phyloP scores from a whole-genome alignment of 768 basidiomycete genomes.

The Boletus subcaerulescens region DNA sequence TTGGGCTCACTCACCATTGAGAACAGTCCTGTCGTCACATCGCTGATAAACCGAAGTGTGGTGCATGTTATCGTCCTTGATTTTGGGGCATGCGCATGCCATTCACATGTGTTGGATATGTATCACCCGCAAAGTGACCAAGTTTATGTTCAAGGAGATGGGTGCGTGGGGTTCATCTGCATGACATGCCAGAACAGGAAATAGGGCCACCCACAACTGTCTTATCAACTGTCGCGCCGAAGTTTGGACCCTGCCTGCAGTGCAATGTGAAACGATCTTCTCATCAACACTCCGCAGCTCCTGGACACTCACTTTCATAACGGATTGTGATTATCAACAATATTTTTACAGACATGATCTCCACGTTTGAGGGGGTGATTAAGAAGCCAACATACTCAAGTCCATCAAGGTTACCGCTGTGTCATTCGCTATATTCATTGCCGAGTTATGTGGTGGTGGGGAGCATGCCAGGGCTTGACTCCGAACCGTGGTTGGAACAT shows the following conservation, averaged over 20 bases:
- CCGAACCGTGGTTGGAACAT: too few species aligned
- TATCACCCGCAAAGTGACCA: constrained; percentile 54
- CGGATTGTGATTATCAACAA: constrained; percentile 33
- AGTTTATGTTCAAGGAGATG: constrained; percentile 52
- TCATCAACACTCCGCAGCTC: constrained; percentile 31
- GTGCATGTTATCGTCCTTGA: too few species aligned
- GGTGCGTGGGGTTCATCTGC: constrained; percentile 20
- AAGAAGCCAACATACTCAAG: constrained; percentile 50
- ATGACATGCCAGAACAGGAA: not conserved
- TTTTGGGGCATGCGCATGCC: too few species aligned
- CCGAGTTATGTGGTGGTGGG: constrained; percentile 5
- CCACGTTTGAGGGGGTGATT: constrained; percentile 46
- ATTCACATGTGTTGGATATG: constrained; percentile 46
- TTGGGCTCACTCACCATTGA: too few species aligned
- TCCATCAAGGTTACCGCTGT: constrained; percentile 35
- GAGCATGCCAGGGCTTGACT: not conserved
- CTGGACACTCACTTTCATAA: constrained; percentile 43
- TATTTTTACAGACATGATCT: constrained; percentile 46
- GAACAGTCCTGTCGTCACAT: too few species aligned
- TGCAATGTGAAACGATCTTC: constrained; percentile 44
- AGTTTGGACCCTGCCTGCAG: constrained; percentile 56
- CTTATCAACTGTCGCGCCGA: constrained; percentile 54
- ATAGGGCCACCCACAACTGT: constrained; percentile 42
- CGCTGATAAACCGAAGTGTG: too few species aligned
- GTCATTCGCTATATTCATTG: constrained; percentile 27